phyloP scores from a whole-genome alignment of 73 alveolate genomes.

The Stentor coeruleus region DNA sequence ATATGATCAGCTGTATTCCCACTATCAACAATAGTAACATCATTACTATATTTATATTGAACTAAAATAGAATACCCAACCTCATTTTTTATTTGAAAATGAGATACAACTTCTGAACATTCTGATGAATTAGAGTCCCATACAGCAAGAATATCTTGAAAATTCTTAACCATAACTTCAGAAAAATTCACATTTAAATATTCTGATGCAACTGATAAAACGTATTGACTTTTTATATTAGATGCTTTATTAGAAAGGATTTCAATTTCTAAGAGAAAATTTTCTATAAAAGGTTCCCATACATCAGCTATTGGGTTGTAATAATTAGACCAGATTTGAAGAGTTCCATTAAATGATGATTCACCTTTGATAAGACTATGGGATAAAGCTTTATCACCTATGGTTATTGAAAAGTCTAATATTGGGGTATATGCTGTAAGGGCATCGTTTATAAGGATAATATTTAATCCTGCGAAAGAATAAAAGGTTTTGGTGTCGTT shows the following conservation, averaged over 20 bases:
- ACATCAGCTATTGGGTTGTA: constrained; percentile 7
- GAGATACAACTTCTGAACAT: neutral
- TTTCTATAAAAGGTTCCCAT: constrained; percentile 28
- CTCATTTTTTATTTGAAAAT: neutral
- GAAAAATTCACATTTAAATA: neutral
- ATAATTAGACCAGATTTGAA: neutral
- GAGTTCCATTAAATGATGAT: neutral
- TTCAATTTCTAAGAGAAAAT: neutral
- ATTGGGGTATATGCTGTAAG: neutral
- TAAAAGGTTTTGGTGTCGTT: neutral
- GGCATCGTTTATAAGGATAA: constrained; percentile 3
- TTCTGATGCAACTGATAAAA: neutral
- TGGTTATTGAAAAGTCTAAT: neutral
- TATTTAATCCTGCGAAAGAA: constrained; percentile 14
- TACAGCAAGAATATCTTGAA: neutral
- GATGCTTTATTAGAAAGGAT: neutral
- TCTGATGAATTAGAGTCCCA: constrained; percentile 1
- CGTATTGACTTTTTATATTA: neutral
- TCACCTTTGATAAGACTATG: neutral
- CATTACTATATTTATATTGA: neutral
- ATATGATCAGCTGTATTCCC: neutral
- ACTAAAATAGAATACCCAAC: neutral
- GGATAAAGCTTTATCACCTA: no score
- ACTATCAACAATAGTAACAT: neutral
- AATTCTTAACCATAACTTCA: constrained; percentile 9